These are phyloP conservation scores for Seminavis robusta DNA, from an alignment of 108 stramenopile species.

Conservation along the genomic window DNA sequence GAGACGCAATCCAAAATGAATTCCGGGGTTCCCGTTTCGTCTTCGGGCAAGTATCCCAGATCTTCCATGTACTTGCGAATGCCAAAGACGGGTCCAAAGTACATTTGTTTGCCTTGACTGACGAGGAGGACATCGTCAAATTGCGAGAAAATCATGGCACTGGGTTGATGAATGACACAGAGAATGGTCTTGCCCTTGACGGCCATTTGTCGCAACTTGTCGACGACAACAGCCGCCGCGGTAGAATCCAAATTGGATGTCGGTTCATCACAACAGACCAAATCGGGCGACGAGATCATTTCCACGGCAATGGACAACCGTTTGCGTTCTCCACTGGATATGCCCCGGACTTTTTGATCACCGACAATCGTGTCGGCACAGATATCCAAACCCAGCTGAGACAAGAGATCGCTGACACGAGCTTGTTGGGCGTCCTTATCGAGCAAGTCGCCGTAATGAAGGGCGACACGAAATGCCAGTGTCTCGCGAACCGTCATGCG, in stretches of 20 bases:
- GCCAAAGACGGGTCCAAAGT: slow-evolving; percentile 63
- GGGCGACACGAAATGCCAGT: slow-evolving; percentile 66
- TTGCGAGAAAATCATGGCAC: slow-evolving; percentile 63
- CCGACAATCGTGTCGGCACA: slow-evolving; percentile 82
- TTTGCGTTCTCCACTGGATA: slow-evolving; percentile 85
- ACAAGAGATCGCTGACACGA: slow-evolving; percentile 58
- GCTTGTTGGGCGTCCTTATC: slow-evolving; percentile 54
- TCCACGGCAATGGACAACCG: slow-evolving; percentile 85
- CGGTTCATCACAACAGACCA: slow-evolving; percentile 79
- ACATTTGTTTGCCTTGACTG: slow-evolving; percentile 84
- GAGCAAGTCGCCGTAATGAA: slow-evolving; percentile 63
- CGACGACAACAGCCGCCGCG: slow-evolving; percentile 63
- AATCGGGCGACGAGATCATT: slow-evolving; percentile 69
- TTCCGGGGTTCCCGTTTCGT: slow-evolving; percentile 33
- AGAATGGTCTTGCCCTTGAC: slow-evolving; percentile 79
- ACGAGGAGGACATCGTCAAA: slow-evolving; percentile 86
- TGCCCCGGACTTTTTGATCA: slow-evolving; percentile 70
- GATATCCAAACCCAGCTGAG: slow-evolving; percentile 61
- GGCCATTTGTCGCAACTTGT: slow-evolving; percentile 68
- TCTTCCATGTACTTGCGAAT: slow-evolving; percentile 59
- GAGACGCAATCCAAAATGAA: slow-evolving; percentile 85
- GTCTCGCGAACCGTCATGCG: slow-evolving; percentile 89
- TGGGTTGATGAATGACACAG: slow-evolving; percentile 88
- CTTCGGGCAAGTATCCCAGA: not conserved
- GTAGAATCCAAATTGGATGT: slow-evolving; percentile 76